Percentiles rank a stretch among this genome's conserved stretches.
Evolutionary conservation across 305 asterid species (phyloP).

Genomic region (Striga hermonthica): DNA sequence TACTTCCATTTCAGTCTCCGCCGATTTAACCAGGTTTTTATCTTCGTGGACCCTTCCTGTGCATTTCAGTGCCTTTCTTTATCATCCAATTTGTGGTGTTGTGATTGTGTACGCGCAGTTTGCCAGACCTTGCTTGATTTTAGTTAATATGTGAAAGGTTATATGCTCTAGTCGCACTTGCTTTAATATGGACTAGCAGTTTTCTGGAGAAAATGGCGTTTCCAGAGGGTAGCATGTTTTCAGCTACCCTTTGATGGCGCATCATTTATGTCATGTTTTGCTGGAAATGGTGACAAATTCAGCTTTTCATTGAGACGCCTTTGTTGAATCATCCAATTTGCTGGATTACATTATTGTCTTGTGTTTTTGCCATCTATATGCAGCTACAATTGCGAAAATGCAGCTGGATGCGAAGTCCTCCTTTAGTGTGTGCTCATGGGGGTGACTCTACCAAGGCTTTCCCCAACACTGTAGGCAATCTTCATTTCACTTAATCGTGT

Average conservation of each 20-base stretch:
- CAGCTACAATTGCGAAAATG: constrained; percentile 69
- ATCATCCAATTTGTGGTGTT: background rate
- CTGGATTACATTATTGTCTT: constrained; percentile 8
- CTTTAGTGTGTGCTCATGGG: constrained; percentile 96
- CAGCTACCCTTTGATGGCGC: too few relatives aligned
- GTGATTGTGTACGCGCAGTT: background rate
- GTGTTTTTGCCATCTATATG: constrained; percentile 30
- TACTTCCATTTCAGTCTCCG: constrained; percentile 91
- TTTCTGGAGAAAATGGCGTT: constrained; percentile 19
- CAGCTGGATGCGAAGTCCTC: constrained; percentile 75
- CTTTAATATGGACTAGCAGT: constrained; percentile 1
- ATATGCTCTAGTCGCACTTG: too few relatives aligned
- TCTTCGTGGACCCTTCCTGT: background rate
- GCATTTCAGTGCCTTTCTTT: background rate
- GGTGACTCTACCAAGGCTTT: constrained; percentile 91
- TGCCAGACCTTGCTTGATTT: background rate
- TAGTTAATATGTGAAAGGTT: background rate
- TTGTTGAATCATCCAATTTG: constrained; percentile 2
- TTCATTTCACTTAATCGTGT: constrained; percentile 24
- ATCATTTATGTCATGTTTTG: too few relatives aligned
- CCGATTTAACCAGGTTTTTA: constrained; percentile 57
- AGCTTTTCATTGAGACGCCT: background rate
- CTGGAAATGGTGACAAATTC: too few relatives aligned
- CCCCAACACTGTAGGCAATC: constrained; percentile 78
- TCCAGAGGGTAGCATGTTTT: background rate